Conservation (phyloP, 2,329 filamentous ascomycete genomes). For the Aureobasidium uvarum region DNA sequence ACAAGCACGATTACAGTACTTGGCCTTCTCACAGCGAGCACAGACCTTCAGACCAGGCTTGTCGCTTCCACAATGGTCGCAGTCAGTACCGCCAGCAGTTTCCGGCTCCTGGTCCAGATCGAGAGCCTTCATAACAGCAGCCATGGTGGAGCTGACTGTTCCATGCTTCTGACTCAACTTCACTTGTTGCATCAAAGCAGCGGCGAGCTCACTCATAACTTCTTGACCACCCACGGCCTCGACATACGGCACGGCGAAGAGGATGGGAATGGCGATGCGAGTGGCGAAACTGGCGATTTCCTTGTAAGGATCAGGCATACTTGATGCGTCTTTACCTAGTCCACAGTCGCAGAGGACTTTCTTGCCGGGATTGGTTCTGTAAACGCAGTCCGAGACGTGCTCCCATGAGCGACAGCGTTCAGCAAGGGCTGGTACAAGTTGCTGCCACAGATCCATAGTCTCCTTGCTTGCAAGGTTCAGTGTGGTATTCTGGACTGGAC, state of each 20-base stretch:
- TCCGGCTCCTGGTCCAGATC: background rate
- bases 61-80: constrained; percentile 13
- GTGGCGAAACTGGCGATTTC: constrained; percentile 3
- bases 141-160: background rate
- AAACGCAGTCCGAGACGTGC: constrained; percentile 40
- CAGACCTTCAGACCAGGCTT: constrained; percentile 30
- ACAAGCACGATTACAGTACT: constrained; percentile 40
- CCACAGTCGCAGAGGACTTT: constrained; percentile 39
- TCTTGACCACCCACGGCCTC: background rate
- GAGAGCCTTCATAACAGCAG: background rate
- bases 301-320: background rate
- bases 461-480: constrained; percentile 15
- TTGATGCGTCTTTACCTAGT: constrained; percentile 30
- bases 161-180: background rate
- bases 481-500: background rate
- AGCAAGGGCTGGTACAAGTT: constrained; percentile 36
- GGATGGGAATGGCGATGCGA: constrained; percentile 16
- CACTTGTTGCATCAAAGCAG: background rate
- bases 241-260: constrained; percentile 21
- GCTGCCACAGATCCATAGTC: constrained; percentile 39
- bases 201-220: background rate
- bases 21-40: constrained; percentile 34
- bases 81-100: background rate
- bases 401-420: constrained; percentile 45
- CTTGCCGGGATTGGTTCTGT: constrained; percentile 27